Conservation (phyloP, 139 green algal species). For the Dunaliella sp. region DNA sequence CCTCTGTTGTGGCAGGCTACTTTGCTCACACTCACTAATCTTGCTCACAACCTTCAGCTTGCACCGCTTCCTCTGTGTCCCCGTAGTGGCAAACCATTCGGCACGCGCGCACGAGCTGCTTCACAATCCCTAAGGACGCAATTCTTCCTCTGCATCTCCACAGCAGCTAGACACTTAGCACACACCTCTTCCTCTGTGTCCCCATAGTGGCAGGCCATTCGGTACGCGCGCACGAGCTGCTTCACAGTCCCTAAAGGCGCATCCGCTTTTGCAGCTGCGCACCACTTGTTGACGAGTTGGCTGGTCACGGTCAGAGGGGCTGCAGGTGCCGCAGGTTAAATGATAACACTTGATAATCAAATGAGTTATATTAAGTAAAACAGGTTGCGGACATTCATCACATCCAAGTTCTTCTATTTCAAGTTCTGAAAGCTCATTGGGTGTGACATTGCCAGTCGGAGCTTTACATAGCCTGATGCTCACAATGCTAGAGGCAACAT, state of each 20-base stretch:
- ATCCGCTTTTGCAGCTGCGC: slow-evolving; percentile 34
- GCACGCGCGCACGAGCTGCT: slow-evolving; percentile 73
- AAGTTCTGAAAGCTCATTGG: no score
- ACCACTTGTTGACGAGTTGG: slow-evolving; percentile 72
- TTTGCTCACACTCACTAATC: no score
- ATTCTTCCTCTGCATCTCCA: slow-evolving; percentile 33
- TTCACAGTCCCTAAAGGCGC: slow-evolving; percentile 58
- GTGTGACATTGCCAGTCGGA: no score
- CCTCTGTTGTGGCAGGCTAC: no score
- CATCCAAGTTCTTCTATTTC: no score
- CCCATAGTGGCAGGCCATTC: slow-evolving; percentile 84
- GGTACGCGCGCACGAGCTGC: slow-evolving; percentile 74
- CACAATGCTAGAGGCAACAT: no score
- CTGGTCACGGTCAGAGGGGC: slow-evolving; percentile 56
- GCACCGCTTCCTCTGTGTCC: slow-evolving; percentile 64
- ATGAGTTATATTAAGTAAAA: no score
- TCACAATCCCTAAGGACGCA: slow-evolving; percentile 57
- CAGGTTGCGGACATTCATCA: no score
- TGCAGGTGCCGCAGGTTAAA: not conserved
- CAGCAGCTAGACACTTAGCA: no score
- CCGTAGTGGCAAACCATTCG: slow-evolving; percentile 85
- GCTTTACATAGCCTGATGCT: no score
- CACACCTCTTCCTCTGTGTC: slow-evolving; percentile 64
- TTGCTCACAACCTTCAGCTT: no score
- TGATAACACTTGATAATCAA: not conserved